phyloP scores from a whole-genome alignment of 768 basidiomycete species.

The Russula compacta region DNA sequence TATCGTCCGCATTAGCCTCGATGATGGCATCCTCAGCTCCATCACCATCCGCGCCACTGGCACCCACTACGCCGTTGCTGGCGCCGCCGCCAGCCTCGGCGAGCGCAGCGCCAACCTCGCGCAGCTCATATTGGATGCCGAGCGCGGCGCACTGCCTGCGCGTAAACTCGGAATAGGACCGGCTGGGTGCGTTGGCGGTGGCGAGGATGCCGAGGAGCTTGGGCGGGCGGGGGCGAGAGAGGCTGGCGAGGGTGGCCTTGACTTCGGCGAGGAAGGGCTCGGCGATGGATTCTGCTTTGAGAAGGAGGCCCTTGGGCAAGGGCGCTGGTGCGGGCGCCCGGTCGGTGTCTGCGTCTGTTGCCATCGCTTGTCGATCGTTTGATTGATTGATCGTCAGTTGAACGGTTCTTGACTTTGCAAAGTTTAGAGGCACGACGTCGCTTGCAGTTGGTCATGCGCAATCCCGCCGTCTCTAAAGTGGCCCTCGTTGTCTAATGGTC shows the following conservation, averaged over 20 bases:
- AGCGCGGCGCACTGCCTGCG: constrained; percentile 82
- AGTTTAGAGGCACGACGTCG: background rate
- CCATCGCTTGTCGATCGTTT: background rate
- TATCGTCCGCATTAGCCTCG: constrained; percentile 82
- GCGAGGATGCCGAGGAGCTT: constrained; percentile 88
- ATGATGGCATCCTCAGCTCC: constrained; percentile 95
- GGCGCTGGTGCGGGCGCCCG: background rate
- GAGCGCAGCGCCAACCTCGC: constrained; percentile 48
- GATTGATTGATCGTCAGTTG: no score
- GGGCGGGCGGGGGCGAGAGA: constrained; percentile 35
- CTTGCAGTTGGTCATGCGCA: background rate
- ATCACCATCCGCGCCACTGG: constrained; percentile 47
- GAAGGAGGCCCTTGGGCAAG: constrained; percentile 59
- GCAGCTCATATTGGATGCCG: constrained; percentile 80
- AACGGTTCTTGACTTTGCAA: background rate
- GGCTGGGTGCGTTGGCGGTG: constrained; percentile 72
- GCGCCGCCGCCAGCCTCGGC: constrained; percentile 19
- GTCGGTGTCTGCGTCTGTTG: background rate
- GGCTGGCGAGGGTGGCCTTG: constrained; percentile 33
- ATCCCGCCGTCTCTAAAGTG: background rate
- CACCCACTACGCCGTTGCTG: background rate
- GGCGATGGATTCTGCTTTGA: constrained; percentile 73
- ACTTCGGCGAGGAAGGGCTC: constrained; percentile 65
- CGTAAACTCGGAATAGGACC: constrained; percentile 84
- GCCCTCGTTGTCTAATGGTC: constrained; percentile 86